Conservation (phyloP, 768 basidiomycete genomes). For the Suillus discolor region DNA sequence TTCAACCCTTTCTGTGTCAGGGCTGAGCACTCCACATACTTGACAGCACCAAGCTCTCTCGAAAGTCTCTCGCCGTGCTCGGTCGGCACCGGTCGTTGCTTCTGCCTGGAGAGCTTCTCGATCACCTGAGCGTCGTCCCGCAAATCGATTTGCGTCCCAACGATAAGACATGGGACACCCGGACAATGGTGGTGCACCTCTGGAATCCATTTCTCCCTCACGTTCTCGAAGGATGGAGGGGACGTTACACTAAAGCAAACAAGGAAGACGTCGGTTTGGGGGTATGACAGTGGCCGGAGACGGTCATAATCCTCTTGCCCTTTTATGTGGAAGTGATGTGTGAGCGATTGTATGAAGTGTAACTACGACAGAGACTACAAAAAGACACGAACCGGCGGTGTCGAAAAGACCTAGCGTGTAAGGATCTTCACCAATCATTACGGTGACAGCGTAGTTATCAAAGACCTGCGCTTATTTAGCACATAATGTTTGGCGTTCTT, state of each 20-base stretch:
- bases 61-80: slow-evolving; percentile 95
- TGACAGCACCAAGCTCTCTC: slow-evolving; percentile 96
- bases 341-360: slow-evolving; percentile 16
- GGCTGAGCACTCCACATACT: slow-evolving; percentile 99
- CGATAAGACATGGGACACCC: slow-evolving; percentile 98
- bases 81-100: slow-evolving; percentile 86
- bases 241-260: slow-evolving; percentile 99
- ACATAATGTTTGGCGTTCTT: slow-evolving; percentile 10
- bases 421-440: slow-evolving; percentile 99
- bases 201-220: slow-evolving; percentile 99
- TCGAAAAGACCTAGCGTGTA: slow-evolving; percentile 98
- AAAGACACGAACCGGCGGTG: slow-evolving; percentile 82
- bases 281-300: slow-evolving; percentile 98
- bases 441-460: slow-evolving; percentile 99
- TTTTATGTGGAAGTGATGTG: slow-evolving; percentile 32
- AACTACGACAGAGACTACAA: background rate
- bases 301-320: slow-evolving; percentile 99
- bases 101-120: slow-evolving; percentile 95
- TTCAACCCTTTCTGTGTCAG: slow-evolving; percentile 99
- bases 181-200: slow-evolving; percentile 99
- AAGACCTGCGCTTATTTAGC: slow-evolving; percentile 61
- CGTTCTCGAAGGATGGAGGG: slow-evolving; percentile 99
- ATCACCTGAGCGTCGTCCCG: slow-evolving; percentile 91
- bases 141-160: slow-evolving; percentile 97
- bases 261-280: slow-evolving; percentile 99